phyloP scores from a whole-genome alignment of 108 stramenopile species.

The Stephanodiscus minutulus region DNA sequence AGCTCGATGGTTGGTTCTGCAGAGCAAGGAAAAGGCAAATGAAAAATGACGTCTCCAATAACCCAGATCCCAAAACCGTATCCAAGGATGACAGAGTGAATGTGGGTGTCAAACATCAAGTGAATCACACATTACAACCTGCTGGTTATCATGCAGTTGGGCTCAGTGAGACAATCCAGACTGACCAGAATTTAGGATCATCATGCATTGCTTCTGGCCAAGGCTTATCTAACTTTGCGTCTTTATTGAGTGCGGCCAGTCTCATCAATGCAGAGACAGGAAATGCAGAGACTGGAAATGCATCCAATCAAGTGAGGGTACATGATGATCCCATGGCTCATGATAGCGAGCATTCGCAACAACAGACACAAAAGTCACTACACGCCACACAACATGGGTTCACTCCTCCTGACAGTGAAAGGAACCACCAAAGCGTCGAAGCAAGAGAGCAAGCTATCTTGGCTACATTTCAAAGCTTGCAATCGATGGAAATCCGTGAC shows the following conservation, averaged over 20 bases:
- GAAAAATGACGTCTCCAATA: slow-evolving; percentile 1
- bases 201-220: background rate
- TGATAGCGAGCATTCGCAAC: slow-evolving; percentile 5
- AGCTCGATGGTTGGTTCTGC: slow-evolving; percentile 40
- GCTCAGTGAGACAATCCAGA: background rate
- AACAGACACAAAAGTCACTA: slow-evolving; percentile 5
- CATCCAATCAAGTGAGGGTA: background rate
- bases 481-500: background rate
- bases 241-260: slow-evolving; percentile 17
- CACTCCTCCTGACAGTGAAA: slow-evolving; percentile 1
- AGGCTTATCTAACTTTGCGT: slow-evolving; percentile 17
- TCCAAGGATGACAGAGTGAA: background rate
- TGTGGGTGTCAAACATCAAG: background rate
- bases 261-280: background rate
- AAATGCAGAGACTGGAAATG: background rate
- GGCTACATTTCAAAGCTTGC: slow-evolving; percentile 8
- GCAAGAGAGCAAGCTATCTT: slow-evolving; percentile 16
- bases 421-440: background rate
- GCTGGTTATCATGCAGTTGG: background rate
- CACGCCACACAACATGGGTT: slow-evolving; percentile 6
- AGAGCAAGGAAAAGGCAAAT: slow-evolving; percentile 25
- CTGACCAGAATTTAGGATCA: slow-evolving; percentile 1
- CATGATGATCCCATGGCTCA: slow-evolving; percentile 6
- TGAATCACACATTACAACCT: background rate
- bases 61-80: background rate